Base-by-base conservation (phyloP, 176 grass and related monocot genomes). In the Coix lacrymajobi region DNA sequence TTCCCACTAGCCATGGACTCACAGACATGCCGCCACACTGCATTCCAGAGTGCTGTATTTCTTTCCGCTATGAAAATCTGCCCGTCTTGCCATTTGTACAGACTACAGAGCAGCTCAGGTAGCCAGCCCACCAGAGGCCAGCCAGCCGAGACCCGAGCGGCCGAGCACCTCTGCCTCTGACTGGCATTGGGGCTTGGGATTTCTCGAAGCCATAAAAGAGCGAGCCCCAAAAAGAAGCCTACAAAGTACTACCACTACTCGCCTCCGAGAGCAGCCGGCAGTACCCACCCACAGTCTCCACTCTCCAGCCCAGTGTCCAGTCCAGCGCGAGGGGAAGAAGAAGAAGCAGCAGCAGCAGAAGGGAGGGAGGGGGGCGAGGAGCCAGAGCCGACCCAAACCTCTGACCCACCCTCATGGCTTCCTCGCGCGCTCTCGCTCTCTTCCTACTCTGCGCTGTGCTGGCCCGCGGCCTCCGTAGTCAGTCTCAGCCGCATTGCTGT, bases 161-260 rank as follows among this genome's bases (percentile, higher is more conserved):
- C n/a, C n/a, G 24, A 5, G 20, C 32, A 0, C 34, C 15, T 20
- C 29, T 1, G 19, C 12, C 36, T 66, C 25, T 43, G 81, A 61
- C 78, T 24, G 38, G 78, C 81, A 58, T 72, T 44, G 67, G 86
- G 79, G 73, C 22, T 66, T 34, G 78, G 46, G 82, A 73, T 88
- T 83, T 92, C 90, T 91, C 85, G 75, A 86, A 92, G 93, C 87
- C 87, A 86, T 85, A 88, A 90, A 67, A 77, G 75, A 57, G 70
- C 41, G 86, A 75, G 82, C 17, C 33, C 73, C 33, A 46, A 40
- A 80, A 79, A 75, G 77, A 71, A 86, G 57, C 73, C 62, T 69
- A 85, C 82, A 76, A 84, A 9, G n/a, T 58, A 81, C 83, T 30
- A n/a, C n/a, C n/a, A 65, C 11, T 0, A 8, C 24, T 11, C 25